These are phyloP conservation scores for Mucor velutinosus DNA, from an alignment of 371 early-diverging fungal species.

Conservation along the genomic window DNA sequence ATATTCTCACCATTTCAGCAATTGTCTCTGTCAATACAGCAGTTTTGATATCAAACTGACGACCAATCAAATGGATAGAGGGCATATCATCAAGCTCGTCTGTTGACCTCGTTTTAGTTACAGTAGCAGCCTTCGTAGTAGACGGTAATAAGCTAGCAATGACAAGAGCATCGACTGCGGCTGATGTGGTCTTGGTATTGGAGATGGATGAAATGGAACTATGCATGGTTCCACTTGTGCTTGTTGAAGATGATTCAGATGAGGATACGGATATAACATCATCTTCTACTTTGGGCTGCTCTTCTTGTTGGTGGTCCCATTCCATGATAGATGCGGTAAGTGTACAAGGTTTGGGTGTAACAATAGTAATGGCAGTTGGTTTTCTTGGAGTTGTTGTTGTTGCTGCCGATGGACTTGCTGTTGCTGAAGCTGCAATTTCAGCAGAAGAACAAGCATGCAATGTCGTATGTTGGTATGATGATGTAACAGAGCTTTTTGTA, in stretches of 20 bases:
- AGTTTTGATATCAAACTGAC: slow-evolving; percentile 45
- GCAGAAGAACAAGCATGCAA: background rate
- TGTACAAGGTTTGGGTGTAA: slow-evolving; percentile 5
- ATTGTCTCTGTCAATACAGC: slow-evolving; percentile 44
- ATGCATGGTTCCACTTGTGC: slow-evolving; percentile 6
- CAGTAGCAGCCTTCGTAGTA: background rate
- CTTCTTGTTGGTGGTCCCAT: slow-evolving; percentile 6
- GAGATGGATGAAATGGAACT: slow-evolving; percentile 6
- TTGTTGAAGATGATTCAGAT: slow-evolving; percentile 4
- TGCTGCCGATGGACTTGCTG: too few relatives aligned
- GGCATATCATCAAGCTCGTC: slow-evolving; percentile 37
- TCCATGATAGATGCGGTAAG: slow-evolving; percentile 14
- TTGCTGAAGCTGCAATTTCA: background rate
- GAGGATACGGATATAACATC: slow-evolving; percentile 22
- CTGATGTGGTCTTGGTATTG: slow-evolving; percentile 3
- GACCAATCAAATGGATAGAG: slow-evolving; percentile 38
- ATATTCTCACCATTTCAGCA: slow-evolving; percentile 49
- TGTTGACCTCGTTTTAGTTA: slow-evolving; percentile 4
- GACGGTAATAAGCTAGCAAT: slow-evolving; percentile 15
- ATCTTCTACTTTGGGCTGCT: slow-evolving; percentile 9
- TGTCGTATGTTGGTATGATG: slow-evolving; percentile 18
- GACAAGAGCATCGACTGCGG: slow-evolving; percentile 26
- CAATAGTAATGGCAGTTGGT: slow-evolving; percentile 17
- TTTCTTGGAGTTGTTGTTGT: background rate
- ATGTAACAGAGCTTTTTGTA: slow-evolving; percentile 33